A percentile compares a stretch with the other conserved stretches of the same genome.
phyloP scores from a whole-genome alignment of 257 asterid species.

The Solanum chiquidenum region DNA sequence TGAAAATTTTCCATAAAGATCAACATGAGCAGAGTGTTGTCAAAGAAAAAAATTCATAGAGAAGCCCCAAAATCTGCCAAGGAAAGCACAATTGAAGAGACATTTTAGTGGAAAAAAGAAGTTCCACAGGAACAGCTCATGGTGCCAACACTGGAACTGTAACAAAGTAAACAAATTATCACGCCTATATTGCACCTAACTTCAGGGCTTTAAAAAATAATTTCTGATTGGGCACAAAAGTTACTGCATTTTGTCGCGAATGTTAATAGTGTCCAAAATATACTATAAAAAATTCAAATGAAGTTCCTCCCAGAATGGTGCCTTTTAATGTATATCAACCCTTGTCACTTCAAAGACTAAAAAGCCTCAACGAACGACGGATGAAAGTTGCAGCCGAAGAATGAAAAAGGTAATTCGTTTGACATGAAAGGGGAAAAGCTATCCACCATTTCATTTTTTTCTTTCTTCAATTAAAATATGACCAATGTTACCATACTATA shows the following conservation, averaged over 20 bases:
- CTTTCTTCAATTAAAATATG: not conserved
- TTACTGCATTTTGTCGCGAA: not conserved
- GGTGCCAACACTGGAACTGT: not conserved
- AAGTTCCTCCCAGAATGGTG: not conserved
- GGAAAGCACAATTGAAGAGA: not conserved
- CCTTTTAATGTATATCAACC: not conserved
- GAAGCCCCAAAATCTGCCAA: not conserved
- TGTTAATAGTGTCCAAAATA: not conserved
- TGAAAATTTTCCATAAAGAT: constrained; percentile 8
- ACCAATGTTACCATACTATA: not conserved
- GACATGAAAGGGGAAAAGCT: not conserved
- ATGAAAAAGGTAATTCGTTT: not conserved
- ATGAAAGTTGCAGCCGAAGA: not conserved
- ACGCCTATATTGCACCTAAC: not conserved
- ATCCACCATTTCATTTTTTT: not conserved
- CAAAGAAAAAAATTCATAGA: not conserved
- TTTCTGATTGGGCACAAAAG: not conserved
- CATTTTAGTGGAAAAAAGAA: not conserved
- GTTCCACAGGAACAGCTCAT: not conserved
- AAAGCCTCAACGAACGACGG: not conserved
- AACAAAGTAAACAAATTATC: not conserved
- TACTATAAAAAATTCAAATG: not conserved
- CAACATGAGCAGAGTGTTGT: constrained; percentile 4
- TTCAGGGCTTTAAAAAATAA: not conserved
- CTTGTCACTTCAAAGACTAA: not conserved